phyloP scores from a whole-genome alignment of 495 filamentous ascomycete genomes.

The Platismatia glauca region DNA sequence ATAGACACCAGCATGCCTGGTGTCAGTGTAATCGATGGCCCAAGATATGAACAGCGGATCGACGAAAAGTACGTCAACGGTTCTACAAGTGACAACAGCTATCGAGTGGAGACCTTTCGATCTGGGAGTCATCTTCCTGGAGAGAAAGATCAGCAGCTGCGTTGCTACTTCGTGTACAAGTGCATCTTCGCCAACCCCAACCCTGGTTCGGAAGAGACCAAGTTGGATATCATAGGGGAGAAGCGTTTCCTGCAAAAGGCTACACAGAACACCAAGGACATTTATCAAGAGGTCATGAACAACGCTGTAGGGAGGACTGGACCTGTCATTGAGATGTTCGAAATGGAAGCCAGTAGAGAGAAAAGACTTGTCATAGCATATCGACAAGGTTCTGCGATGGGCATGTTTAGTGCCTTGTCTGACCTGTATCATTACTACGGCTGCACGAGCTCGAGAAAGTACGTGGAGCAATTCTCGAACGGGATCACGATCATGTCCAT shows the following conservation, averaged over 20 bases:
- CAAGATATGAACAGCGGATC: constrained; percentile 85
- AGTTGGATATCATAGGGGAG: constrained; percentile 85
- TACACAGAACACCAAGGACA: constrained; percentile 85
- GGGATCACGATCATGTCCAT: constrained; percentile 94
- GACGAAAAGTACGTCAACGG: constrained; percentile 88
- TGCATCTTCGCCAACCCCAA: constrained; percentile 77
- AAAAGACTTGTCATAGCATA: constrained; percentile 92
- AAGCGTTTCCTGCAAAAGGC: constrained; percentile 92
- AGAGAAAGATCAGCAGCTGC: constrained; percentile 67
- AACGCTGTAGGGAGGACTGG: constrained; percentile 74
- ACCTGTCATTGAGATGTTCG: constrained; percentile 95
- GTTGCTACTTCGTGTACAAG: constrained; percentile 98
- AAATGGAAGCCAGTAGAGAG: constrained; percentile 82
- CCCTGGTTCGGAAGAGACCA: constrained; percentile 65
- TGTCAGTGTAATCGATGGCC: constrained; percentile 61
- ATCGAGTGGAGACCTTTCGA: constrained; percentile 93
- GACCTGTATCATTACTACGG: constrained; percentile 99
- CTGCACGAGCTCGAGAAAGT: constrained; percentile 90
- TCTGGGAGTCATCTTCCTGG: constrained; percentile 66
- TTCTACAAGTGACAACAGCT: constrained; percentile 56
- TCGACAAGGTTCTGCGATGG: constrained; percentile 82
- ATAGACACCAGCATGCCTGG: constrained; percentile 95
- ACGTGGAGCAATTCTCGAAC: constrained; percentile 98
- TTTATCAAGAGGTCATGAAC: constrained; percentile 88
- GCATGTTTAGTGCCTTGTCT: constrained; percentile 88